These are phyloP conservation scores for Rubia peregrina DNA, from an alignment of 305 asterid genomes.

Conservation along the genomic window DNA sequence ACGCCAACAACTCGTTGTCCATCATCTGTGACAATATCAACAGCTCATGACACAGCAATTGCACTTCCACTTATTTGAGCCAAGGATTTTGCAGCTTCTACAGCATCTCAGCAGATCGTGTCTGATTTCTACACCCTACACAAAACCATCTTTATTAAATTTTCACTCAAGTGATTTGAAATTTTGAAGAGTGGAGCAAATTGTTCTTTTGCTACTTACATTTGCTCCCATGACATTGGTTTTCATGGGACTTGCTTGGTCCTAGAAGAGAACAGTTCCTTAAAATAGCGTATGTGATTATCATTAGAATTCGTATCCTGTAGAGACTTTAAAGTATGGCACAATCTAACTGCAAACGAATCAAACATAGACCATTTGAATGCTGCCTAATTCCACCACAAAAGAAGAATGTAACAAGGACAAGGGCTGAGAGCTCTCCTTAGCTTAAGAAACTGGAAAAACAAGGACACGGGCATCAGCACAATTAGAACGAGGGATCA, in stretches of 20 bases:
- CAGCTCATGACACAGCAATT: constrained; percentile 75
- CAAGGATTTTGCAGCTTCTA: constrained; percentile 68
- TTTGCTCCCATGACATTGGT: no score
- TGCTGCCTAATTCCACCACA: background rate
- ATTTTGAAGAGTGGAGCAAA: background rate
- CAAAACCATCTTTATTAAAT: background rate
- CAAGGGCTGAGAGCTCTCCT: no score
- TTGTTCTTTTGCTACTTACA: background rate
- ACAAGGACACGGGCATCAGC: background rate
- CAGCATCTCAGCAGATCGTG: constrained; percentile 63
- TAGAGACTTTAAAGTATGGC: background rate
- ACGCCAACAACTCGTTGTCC: constrained; percentile 47
- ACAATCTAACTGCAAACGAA: background rate
- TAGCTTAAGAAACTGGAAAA: no score
- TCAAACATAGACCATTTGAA: background rate
- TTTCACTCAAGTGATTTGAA: background rate
- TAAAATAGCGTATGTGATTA: background rate
- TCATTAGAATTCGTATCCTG: background rate
- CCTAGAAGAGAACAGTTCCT: background rate
- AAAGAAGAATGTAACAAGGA: background rate
- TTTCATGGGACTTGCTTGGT: background rate
- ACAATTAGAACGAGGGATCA: background rate
- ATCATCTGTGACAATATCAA: constrained; percentile 73
- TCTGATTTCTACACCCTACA: constrained; percentile 70
- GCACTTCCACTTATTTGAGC: constrained; percentile 46